A percentile compares a stretch with the other conserved stretches of the same genome.
Conservation (phyloP, 345 rosid genomes). For the Draba incana region DNA sequence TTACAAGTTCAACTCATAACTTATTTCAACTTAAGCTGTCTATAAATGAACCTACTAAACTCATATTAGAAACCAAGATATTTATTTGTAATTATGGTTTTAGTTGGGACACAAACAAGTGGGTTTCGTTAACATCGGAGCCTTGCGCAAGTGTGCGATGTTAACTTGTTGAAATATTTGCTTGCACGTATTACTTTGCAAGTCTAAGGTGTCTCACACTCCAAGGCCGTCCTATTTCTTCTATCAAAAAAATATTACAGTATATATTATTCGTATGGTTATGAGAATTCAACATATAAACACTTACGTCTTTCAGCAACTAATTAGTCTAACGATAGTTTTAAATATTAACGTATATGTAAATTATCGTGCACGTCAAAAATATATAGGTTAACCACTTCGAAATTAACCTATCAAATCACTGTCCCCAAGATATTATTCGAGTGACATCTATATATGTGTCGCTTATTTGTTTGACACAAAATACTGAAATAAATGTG, state of each 20-base stretch:
- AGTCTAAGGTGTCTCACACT: constrained; percentile 23
- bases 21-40: no score
- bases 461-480: not conserved
- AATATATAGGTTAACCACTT: constrained; percentile 26
- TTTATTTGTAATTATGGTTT: not conserved
- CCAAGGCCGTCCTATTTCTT: not conserved
- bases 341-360: not conserved
- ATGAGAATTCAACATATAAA: not conserved
- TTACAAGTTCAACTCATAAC: no score
- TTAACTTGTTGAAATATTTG: constrained; percentile 34
- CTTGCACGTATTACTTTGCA: constrained; percentile 35
- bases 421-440: not conserved
- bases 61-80: no score
- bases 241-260: not conserved
- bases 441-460: not conserved
- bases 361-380: constrained; percentile 15
- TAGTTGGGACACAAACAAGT: constrained; percentile 23
- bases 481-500: constrained; percentile 12
- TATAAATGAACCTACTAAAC: no score
- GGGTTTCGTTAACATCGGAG: constrained; percentile 32
- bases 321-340: constrained; percentile 1
- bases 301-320: not conserved
- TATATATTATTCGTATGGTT: not conserved
- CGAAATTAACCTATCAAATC: not conserved
- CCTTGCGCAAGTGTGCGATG: constrained; percentile 31